A percentile compares a stretch with the other conserved stretches of the same genome.
These are phyloP conservation scores for Paspalum notatum DNA, from an alignment of 176 grass and related monocot species.

Conservation along the genomic window DNA sequence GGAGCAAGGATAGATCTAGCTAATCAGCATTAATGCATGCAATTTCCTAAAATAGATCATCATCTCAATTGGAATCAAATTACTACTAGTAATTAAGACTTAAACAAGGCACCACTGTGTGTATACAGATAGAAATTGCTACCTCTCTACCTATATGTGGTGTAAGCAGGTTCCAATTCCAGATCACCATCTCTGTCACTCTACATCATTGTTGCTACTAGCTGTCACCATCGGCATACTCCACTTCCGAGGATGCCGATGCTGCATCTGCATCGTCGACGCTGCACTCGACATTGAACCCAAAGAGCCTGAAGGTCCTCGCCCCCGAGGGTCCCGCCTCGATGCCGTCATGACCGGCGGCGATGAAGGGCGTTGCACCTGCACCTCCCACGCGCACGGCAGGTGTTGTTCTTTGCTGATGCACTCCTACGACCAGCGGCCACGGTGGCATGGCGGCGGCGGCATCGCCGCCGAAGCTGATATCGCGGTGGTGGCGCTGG, in stretches of 20 bases:
- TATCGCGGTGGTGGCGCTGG: constrained; percentile 26
- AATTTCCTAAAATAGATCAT: constrained; percentile 29
- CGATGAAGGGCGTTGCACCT: not conserved
- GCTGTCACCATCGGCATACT: not conserved
- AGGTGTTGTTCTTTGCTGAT: not conserved
- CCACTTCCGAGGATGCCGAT: not conserved
- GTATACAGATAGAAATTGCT: constrained; percentile 1
- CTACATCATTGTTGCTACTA: not conserved
- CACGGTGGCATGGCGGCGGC: not conserved
- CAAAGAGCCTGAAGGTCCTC: constrained; percentile 72
- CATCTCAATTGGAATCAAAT: constrained; percentile 13
- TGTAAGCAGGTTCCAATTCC: constrained; percentile 17
- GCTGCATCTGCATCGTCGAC: not conserved
- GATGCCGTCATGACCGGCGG: not conserved
- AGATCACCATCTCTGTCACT: constrained; percentile 15
- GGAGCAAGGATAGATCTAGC: constrained; percentile 14
- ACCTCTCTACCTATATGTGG: constrained; percentile 24
- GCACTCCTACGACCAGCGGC: not conserved
- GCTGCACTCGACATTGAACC: constrained; percentile 63
- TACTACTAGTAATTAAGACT: not conserved
- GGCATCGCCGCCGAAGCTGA: constrained; percentile 23
- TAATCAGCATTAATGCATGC: not conserved
- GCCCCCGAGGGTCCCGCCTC: constrained; percentile 3
- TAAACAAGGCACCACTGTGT: constrained; percentile 20
- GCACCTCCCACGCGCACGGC: not conserved